Evolutionary conservation across 441 rosid genomes (phyloP), one percentile per base, ranked within the genome.

Genomic region (Arabidopsis lyrata): DNA sequence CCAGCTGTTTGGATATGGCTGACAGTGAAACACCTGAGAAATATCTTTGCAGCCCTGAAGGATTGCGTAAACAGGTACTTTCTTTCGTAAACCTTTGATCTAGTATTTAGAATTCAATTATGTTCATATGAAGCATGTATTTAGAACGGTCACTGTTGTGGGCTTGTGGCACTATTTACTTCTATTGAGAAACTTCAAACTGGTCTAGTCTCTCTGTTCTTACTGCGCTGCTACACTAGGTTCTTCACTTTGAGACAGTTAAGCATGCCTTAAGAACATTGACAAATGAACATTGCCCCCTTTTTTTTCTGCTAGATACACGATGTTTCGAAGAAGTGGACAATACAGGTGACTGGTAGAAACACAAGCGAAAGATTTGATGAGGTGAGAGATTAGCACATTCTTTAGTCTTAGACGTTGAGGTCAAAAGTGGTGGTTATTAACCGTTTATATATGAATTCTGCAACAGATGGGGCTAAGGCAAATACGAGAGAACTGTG

Each of bases 11-110:
- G 64, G 87, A 84, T 56, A 80, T 84, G 85, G 82, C 79, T 52
- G 87, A 84, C 64, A 56, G 68, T 71, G 86, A 87, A 75, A 83
- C 84, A 66, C 88, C 87, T 42, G 82, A 81, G 53, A 77, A 80
- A 29, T 86, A 83, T 74, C 74, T 81, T 77, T 84, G 92, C 83
- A 88, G 92, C 68, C 92, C 88, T 50, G 92, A 88, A 83, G 90
- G 88, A 73, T 70, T 86, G 59, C 84, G 81, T 14, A 73, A 77
- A 73, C 92, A 88, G 90, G 90, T 84, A 74, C 65, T 20, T 56
- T 62, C 62, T 53, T 53, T 29, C 41, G 32, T 56, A 36, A 35
- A 27, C 29, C 53, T 18, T 20, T 15, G 39, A 42, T 48, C 34
- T 57, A 15, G 39, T 18, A 36, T 61, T 47, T 57, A 15, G 39